A percentile compares a stretch with the other conserved stretches of the same genome.
Conservation (phyloP, 805 yeast genomes). For the Sugiyamaella floridensis region DNA sequence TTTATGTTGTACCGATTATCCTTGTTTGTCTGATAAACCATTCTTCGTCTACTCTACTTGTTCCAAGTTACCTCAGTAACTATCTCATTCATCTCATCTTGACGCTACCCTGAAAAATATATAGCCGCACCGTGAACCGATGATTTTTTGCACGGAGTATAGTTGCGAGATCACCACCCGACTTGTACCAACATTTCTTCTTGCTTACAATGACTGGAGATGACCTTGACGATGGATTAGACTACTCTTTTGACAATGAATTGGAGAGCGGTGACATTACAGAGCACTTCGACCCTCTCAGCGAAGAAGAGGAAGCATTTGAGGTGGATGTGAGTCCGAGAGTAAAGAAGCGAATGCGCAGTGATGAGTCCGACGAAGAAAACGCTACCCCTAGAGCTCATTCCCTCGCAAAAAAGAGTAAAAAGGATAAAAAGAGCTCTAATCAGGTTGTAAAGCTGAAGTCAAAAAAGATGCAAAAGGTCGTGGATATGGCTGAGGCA, state of each 20-base stretch:
- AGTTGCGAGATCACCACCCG: not conserved
- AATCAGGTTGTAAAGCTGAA: conserved; percentile 14
- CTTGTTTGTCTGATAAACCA: no score
- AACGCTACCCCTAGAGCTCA: conserved; percentile 16
- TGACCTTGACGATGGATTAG: conserved; percentile 74
- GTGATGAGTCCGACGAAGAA: conserved; percentile 20
- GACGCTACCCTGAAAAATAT: no score
- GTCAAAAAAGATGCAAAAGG: conserved; percentile 47
- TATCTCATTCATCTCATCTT: no score
- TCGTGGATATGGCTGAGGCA: conserved; percentile 55
- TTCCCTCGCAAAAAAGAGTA: conserved; percentile 14
- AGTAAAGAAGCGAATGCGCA: conserved; percentile 3
- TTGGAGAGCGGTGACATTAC: conserved; percentile 35
- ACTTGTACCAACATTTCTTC: not conserved
- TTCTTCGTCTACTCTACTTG: no score
- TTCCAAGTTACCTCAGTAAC: no score
- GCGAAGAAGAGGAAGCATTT: conserved; percentile 29
- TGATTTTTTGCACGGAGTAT: no score
- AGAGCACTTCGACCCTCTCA: conserved; percentile 11
- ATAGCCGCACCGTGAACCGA: no score
- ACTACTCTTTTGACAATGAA: conserved; percentile 44
- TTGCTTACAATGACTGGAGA: conserved; percentile 40
- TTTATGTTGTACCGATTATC: no score
- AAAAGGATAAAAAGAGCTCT: conserved; percentile 24
- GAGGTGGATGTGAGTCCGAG: conserved; percentile 21